Conservation (phyloP, 129 eudicot genomes). For the Saussurea involucrata region DNA sequence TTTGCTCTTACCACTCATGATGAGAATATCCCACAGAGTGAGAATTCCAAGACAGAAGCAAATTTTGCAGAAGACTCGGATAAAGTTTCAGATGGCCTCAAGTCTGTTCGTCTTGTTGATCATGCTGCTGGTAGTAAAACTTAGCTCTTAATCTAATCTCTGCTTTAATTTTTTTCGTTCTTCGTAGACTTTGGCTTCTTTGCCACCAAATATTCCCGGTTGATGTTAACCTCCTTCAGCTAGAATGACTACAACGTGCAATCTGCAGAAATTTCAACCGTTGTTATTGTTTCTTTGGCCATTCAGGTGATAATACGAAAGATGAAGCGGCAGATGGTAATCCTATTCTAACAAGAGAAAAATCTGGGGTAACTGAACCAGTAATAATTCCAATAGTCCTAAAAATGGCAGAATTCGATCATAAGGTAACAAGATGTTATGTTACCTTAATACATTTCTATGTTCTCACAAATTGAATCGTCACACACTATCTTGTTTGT, state of each 20-base stretch:
- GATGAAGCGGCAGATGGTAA: conserved; percentile 42
- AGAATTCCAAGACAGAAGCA: conserved; percentile 26
- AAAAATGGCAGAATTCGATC: conserved; percentile 95
- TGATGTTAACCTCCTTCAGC: neutral
- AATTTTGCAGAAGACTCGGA: conserved; percentile 28
- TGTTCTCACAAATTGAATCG: neutral
- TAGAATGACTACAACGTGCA: neutral
- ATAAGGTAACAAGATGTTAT: conserved; percentile 52
- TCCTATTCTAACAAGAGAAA: conserved; percentile 47
- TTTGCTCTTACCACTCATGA: conserved; percentile 21
- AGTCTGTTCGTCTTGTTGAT: conserved; percentile 41
- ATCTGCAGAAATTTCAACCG: neutral
- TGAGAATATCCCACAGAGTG: conserved; percentile 17
- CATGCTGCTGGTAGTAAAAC: conserved; percentile 40
- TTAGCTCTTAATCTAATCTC: conserved; percentile 26
- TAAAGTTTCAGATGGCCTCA: conserved; percentile 39
- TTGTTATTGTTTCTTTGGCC: conserved; percentile 15
- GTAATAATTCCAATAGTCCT: conserved; percentile 87
- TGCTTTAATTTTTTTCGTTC: neutral
- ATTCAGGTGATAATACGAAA: conserved; percentile 48
- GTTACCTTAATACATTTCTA: neutral
- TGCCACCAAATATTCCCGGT: neutral
- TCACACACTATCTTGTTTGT: neutral
- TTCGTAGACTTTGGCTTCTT: conserved; percentile 5
- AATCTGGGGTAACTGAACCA: conserved; percentile 75